Conservation (phyloP, 2,329 filamentous ascomycete genomes). For the Pseudogymnoascus sp. region DNA sequence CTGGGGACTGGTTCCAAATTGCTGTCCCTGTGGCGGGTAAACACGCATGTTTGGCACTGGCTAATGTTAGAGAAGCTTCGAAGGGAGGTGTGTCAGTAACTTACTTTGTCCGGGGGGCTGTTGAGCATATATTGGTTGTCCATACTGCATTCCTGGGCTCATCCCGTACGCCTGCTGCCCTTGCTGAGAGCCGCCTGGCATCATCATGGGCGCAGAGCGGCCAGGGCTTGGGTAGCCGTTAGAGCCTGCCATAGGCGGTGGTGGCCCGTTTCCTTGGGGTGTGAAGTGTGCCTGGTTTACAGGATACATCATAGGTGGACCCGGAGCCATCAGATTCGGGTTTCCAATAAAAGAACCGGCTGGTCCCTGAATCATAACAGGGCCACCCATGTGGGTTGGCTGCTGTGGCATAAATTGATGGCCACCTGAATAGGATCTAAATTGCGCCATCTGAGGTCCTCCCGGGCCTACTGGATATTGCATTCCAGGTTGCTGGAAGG, state of each 20-base stretch:
- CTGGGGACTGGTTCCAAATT: slow-evolving; percentile 56
- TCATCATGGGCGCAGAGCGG: slow-evolving; percentile 84
- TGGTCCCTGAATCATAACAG: slow-evolving; percentile 76
- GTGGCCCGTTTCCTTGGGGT: slow-evolving; percentile 45
- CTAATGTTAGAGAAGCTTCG: slow-evolving; percentile 31
- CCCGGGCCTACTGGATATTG: slow-evolving; percentile 61
- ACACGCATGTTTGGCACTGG: slow-evolving; percentile 53
- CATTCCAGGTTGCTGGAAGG: slow-evolving; percentile 64
- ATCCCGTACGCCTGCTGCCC: slow-evolving; percentile 64
- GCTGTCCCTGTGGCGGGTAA: slow-evolving; percentile 53
- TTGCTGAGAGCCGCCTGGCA: slow-evolving; percentile 86
- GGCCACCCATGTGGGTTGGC: slow-evolving; percentile 60
- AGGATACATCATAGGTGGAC: slow-evolving; percentile 79
- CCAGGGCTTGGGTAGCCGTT: slow-evolving; percentile 86
- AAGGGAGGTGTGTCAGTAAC: slow-evolving; percentile 32
- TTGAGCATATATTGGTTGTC: slow-evolving; percentile 53
- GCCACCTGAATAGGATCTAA: slow-evolving; percentile 63
- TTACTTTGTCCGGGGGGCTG: slow-evolving; percentile 68
- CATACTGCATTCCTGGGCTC: slow-evolving; percentile 59
- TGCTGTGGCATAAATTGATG: slow-evolving; percentile 66
- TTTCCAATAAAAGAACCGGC: slow-evolving; percentile 63
- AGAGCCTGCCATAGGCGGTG: slow-evolving; percentile 53
- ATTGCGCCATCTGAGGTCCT: slow-evolving; percentile 62
- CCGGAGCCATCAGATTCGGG: slow-evolving; percentile 61
- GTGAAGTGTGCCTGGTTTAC: slow-evolving; percentile 58